These are phyloP conservation scores for Wallemia ichthyophaga DNA, from an alignment of 1,284 basidiomycete species.

Conservation along the genomic window DNA sequence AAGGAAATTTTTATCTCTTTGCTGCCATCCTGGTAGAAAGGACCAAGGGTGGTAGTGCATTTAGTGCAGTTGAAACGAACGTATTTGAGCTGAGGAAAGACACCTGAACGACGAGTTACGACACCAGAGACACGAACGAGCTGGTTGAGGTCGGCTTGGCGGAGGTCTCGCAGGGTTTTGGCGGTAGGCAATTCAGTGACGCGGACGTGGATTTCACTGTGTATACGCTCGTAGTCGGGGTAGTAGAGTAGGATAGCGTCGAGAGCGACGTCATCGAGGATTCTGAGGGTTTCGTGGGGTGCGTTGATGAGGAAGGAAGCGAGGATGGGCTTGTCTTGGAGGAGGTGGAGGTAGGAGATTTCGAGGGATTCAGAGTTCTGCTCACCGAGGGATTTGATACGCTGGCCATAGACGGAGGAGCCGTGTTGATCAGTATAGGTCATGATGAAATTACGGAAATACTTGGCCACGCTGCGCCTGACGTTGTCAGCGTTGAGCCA, in stretches of 20 bases:
- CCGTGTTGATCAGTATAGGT: slow-evolving; percentile 79
- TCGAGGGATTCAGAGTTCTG: slow-evolving; percentile 93
- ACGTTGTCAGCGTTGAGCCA: slow-evolving; percentile 89
- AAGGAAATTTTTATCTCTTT: slow-evolving; percentile 81
- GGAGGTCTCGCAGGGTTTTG: slow-evolving; percentile 68
- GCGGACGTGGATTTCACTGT: slow-evolving; percentile 89
- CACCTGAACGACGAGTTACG: slow-evolving; percentile 82
- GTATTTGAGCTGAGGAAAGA: slow-evolving; percentile 96
- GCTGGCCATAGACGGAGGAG: slow-evolving; percentile 71
- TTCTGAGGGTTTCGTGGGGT: slow-evolving; percentile 64
- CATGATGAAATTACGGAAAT: slow-evolving; percentile 86
- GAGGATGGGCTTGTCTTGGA: slow-evolving; percentile 66
- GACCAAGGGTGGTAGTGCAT: slow-evolving; percentile 70
- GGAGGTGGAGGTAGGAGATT: slow-evolving; percentile 77
- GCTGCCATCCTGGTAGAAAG: slow-evolving; percentile 89
- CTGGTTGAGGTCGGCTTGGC: slow-evolving; percentile 71
- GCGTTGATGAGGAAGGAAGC: slow-evolving; percentile 93
- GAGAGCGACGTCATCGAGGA: slow-evolving; percentile 87
- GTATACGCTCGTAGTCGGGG: slow-evolving; percentile 83
- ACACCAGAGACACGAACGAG: slow-evolving; percentile 87
- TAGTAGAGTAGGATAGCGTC: slow-evolving; percentile 85
- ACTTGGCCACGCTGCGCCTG: slow-evolving; percentile 56
- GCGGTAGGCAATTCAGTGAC: slow-evolving; percentile 76
- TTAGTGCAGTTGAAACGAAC: slow-evolving; percentile 95
- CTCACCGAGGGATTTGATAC: slow-evolving; percentile 85